Evolutionary conservation across 805 yeast species (phyloP), one percentile per base, ranked within the genome.

Genomic region (Metschnikowia henanensis): DNA sequence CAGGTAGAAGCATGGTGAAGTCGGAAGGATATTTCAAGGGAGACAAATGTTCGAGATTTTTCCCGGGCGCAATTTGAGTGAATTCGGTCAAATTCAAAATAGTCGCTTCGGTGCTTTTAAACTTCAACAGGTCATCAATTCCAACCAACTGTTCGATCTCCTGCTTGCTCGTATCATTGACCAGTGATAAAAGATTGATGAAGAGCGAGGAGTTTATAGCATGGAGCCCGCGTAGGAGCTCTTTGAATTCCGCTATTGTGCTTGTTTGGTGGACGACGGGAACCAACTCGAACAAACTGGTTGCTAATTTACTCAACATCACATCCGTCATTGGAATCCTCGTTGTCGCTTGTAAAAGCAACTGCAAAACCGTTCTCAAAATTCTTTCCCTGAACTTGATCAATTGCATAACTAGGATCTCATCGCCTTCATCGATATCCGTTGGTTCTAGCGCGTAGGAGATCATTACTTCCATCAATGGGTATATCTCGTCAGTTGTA

Each of bases 71-170:
- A 16, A 66, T 66, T 40, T 59, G 59, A 1, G 73, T 66, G 26
- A 69, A 53, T 16, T 69, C 73, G 3, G 45, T 32, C 15, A 46
- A 21, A 29, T 45, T 43, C 29, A 51, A 59, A 45, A 23, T 52
- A 32, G 46, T 34, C 15, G 40, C 30, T 12, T 52, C 56, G 6
- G 45, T 32, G 3, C 26, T 39, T 13, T 49, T 43, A n/a, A 49
- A 47, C 22, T 47, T 52, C 16, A 47, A 43, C 19, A 55, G 41
- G 10, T 45, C 53, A 25, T 65, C 72, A 12, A 68, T 50, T 3
- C 67, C 73, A 26, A 67, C 64, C 23, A 65, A 47, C 8, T 39
- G 52, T 28, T 65, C 68, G 16, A 68, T 60, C 34, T 67, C 75
- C 28, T 59, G 66, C 33, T 53, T 61, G 9, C 60, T 57, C n/a